Evolutionary conservation across 1,284 basidiomycete genomes (phyloP), one percentile per base, ranked within the genome.

Genomic region (Apiotrichum sp.): DNA sequence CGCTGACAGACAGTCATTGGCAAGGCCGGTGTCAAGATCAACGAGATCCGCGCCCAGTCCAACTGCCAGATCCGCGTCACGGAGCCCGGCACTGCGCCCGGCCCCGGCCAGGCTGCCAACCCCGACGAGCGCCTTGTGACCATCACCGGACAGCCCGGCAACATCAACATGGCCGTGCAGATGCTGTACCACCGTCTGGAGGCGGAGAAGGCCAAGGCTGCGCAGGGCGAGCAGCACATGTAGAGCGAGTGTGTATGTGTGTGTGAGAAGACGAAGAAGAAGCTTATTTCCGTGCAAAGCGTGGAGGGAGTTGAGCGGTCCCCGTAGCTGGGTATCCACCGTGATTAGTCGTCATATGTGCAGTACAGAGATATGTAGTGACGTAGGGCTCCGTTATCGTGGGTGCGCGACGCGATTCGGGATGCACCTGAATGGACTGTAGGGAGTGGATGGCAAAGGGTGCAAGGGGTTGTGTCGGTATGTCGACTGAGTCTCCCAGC

Each of bases 21-120:
- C 52, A 98, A 98, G 76, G 95, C 92, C 31, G 96, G 96, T 3
- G 86, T 86, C 70, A 99, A 98, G 79, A 99, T 99, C 80, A 98
- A 98, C 71, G 96, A 99, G 79, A 97, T 99, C 65, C 83, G 96
- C 53, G 66, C 89, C 86, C 73, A 88, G 89, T 86, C 93, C 84
- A 71, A 88, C 22, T 93, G 91, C 73, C 88, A 95, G 69, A 98
- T 99, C 77, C 93, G 97, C 77, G 97, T 99, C 57, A 97, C 97
- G 86, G 96, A 99, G 70, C 93, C 95, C 32, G 91, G 90, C 46
- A 89, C 76, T 5, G 69, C 78, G 1, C 76, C 78, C 6, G 67
- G 66, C 29, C 78, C 78, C 55, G 68, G 79, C 64, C 60, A 73
- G 68, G 45, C 74, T 62, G 62, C 77, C 69, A 66, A 87, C 51